Percentiles rank a stretch among this genome's conserved stretches.
phyloP scores from a whole-genome alignment of 768 basidiomycete genomes.

The Leccinum uliginosum region DNA sequence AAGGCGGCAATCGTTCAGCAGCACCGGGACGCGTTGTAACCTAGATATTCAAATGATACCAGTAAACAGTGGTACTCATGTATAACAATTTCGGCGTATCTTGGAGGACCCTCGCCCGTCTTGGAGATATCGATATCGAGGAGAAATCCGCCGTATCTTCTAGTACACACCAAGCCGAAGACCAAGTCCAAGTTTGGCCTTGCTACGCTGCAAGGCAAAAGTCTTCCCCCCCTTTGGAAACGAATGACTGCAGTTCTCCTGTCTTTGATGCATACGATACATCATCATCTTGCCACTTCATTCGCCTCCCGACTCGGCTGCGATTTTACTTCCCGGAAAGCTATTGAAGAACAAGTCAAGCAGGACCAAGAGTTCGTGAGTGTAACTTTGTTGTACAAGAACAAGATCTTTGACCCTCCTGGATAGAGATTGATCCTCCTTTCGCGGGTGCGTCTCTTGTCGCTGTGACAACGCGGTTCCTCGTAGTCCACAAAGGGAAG shows the following conservation, averaged over 20 bases:
- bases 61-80: slow-evolving; percentile 29
- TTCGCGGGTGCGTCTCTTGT: no score
- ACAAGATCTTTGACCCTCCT: no score
- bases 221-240: slow-evolving; percentile 23
- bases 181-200: slow-evolving; percentile 75
- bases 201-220: slow-evolving; percentile 60
- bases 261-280: slow-evolving; percentile 48
- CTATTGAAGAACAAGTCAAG: slow-evolving; percentile 70
- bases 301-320: slow-evolving; percentile 50
- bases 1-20: slow-evolving; percentile 75
- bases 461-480: no score
- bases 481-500: no score
- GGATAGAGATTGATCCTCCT: no score
- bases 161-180: slow-evolving; percentile 54
- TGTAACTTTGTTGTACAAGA: no score
- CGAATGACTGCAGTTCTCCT: slow-evolving; percentile 36
- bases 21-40: slow-evolving; percentile 55
- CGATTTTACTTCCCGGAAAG: slow-evolving; percentile 68
- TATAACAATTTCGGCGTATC: slow-evolving; percentile 77
- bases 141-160: slow-evolving; percentile 27
- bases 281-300: slow-evolving; percentile 37
- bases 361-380: slow-evolving; percentile 80
- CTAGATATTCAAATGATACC: slow-evolving; percentile 51
- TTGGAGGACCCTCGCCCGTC: slow-evolving; percentile 48
- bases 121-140: slow-evolving; percentile 29